Evolutionary conservation across 345 rosid genomes (phyloP), one percentile per base, ranked within the genome.

Genomic region (Lepidium aucheri): DNA sequence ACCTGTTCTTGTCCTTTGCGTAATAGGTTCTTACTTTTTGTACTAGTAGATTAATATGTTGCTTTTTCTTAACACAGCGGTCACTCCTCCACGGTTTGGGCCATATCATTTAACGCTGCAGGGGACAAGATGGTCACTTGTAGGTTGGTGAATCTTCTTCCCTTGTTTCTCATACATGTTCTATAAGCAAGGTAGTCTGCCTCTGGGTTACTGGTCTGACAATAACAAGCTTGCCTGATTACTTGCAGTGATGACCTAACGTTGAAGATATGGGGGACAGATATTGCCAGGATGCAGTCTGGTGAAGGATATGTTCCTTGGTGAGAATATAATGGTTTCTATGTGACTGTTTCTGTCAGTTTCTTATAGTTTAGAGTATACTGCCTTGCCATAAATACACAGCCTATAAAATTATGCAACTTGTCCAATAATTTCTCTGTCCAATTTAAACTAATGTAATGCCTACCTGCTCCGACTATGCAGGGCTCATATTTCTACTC

Each of bases 101-200:
- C 86, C 17, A 70, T 88, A 40, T 82, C 97, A 39, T 86, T 94
- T 66, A 86, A 90, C 74, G 83, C 82, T 24, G 66, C 79, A 11
- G 99, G 99, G 74, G 85, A 94, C 77, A 94, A 81, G 78, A 77
- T 94, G 96, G 92, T 88, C 69, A 86, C 90, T 62, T 90, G 92
- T 79, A 90, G 99, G 99, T 88, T 75, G 35, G 87, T 53, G 26
- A 35, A 46, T 33, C 20, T 26, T 50, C 36, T 73, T 14, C 28
- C 11, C 24, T 26, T 45, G 42, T 49, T 8, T 64, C 24, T 7
- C 18, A 18, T 43, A 9, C 12, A n/a, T 7, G 10, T 42, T 61
- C 6, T 7, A 18, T 2, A 63, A 52, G 61, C 36, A 28, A 9
- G 1, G 38, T 50, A 41, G n/a, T 63, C 8, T 38, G 45, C 44